Evolutionary conservation across 495 filamentous ascomycete genomes (phyloP).

Genomic region (Coniosporium apollinis): DNA sequence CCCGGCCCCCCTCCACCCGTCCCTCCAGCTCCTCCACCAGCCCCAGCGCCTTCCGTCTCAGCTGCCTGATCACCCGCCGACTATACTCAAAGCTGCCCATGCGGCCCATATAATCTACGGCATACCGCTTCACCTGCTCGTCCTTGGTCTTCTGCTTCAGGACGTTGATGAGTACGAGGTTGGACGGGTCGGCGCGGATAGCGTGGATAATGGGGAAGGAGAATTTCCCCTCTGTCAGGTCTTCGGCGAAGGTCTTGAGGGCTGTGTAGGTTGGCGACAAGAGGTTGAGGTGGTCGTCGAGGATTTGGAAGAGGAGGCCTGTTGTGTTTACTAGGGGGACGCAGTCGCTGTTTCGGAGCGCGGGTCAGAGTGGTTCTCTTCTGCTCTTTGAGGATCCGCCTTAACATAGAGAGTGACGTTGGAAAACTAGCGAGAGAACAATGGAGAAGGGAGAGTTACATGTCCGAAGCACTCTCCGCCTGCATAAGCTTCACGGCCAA

Average conservation of each 20-base stretch:
- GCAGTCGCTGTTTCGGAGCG: slow-evolving; percentile 38
- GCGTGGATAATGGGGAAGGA: slow-evolving; percentile 93
- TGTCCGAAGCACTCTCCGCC: too few species aligned
- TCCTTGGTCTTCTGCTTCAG: slow-evolving; percentile 76
- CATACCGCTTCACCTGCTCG: slow-evolving; percentile 79
- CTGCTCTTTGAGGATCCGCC: too few species aligned
- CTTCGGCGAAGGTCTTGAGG: slow-evolving; percentile 92
- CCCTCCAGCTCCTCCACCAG: slow-evolving; percentile 44
- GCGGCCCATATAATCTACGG: slow-evolving; percentile 78
- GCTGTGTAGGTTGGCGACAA: slow-evolving; percentile 53
- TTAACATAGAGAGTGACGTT: too few species aligned
- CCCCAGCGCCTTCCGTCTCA: slow-evolving; percentile 47
- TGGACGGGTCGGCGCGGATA: slow-evolving; percentile 63
- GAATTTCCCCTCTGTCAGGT: slow-evolving; percentile 96
- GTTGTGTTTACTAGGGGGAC: slow-evolving; percentile 78
- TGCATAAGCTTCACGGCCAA: slow-evolving; percentile 94
- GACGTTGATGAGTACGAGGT: slow-evolving; percentile 78
- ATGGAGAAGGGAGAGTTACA: too few species aligned
- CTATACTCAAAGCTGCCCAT: slow-evolving; percentile 85
- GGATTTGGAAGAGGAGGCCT: slow-evolving; percentile 61
- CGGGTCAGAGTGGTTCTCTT: too few species aligned
- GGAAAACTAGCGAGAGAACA: too few species aligned
- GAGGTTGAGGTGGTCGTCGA: slow-evolving; percentile 91
- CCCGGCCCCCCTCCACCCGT: slow-evolving; percentile 39
- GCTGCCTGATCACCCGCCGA: slow-evolving; percentile 44